Base-by-base conservation (phyloP, 176 grass and related monocot species). In the Typha latifolia region DNA sequence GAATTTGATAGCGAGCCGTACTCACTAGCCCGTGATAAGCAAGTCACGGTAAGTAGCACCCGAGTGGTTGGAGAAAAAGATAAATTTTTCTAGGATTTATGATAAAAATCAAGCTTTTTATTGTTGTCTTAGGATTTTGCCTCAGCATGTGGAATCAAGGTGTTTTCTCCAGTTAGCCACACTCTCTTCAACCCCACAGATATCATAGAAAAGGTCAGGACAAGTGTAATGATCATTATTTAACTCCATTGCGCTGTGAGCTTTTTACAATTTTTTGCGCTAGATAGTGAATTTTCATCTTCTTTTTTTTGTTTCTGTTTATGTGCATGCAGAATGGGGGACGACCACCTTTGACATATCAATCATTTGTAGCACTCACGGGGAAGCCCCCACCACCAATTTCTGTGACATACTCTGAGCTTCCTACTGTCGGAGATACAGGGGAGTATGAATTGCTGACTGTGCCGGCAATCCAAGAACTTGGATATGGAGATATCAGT, bases 1-100 rank as follows among this genome's bases (percentile, higher is more conserved):
- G 93, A 97, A 78, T 82, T 66, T n/a, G 88, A 97, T 66, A 82
- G 83, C 9, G 88, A 97, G 69, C 88, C 93, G 2, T 97, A 92
- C 71, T 84, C 75, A 12, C 59, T 78, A 51, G 69, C 75, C 22
- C 85, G 75, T 2, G 88, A 92, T 73, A 80, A 84, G 67, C 87
- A 80, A 86, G 93, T 97, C 63, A 84, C 32, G 75, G 93, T 87
- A 23, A 74, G 56, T 50, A 61, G 47, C 15, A 20, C 19, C 34
- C 15, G 15, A 18, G n/a, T 8, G 52, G 16, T 57, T 16, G 15
- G 15, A 20, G 52, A 57, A 18, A 18, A 15, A 18, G 15, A 18
- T 13, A 53, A 53, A 53, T n/a, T 56, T 20, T 20, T 21, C 16
- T 18, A 6, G 34, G 34, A 37, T 37, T 37, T 37, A 18, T 21